Evolutionary conservation across 225 moss, liverwort and hornwort genomes (phyloP), one percentile per base, ranked within the genome.

Genomic region (Lunularia cruciata): DNA sequence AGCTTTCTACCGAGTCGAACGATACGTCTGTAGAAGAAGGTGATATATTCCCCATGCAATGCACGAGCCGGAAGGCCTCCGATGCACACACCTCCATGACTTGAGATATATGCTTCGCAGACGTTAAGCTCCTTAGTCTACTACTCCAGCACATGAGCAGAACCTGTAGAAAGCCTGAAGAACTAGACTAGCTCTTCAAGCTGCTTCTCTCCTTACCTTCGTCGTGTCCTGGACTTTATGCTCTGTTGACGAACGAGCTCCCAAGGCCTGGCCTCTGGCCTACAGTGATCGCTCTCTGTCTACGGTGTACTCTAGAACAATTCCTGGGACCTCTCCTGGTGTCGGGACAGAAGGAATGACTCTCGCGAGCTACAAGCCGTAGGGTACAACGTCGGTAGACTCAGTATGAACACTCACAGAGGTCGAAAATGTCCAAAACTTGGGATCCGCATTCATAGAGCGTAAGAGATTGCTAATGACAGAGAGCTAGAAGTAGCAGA

Each of bases 1-100:
- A 82, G 27, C 72, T 67, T 0, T 75, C 74, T 2, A 82, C 67
- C 0, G 74, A 56, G 51, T 77, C 70, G 49, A 81, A 81, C 3
- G 64, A 36, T 2, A 11, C 28, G 0, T 14, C 40, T 30, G 39
- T 18, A 12, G 39, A 43, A 3, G 64, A 10, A 0, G 49, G 18
- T 0, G 58, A 46, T 0, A 63, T 47, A 32, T 73, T 73, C 28
- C 76, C 69, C 39, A 36, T 59, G 63, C 48, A 69, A 52, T 76
- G 63, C 8, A 73, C 73, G 31, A 64, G 43, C 57, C 69, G 63
- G 37, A 69, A 59, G 18, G 65, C 66, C 23, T 81, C 72, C 33
- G 72, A 71, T 20, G 71, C 71, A 52, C 71, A 43, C 28, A 76
- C 39, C 67, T 72, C 80, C 76, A 80, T 80, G 19, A 59, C 14